Conservation (phyloP, 257 asterid species). For the Cruciata laevipes region DNA sequence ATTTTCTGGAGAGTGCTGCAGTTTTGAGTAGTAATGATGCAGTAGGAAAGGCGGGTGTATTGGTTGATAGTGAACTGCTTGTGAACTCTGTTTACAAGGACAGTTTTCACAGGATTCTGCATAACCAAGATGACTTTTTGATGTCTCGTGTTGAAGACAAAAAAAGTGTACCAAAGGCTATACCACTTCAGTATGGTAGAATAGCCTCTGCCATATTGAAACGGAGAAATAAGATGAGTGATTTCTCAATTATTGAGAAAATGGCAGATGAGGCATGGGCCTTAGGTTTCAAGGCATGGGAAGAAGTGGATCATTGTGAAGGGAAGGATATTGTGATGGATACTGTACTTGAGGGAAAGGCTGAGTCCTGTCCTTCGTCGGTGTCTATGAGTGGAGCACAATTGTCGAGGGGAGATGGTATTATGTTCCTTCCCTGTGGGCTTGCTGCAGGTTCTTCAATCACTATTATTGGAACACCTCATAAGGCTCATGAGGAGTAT, state of each 20-base stretch:
- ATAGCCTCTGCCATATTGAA: conserved; percentile 55
- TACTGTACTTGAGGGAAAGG: conserved; percentile 77
- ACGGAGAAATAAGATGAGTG: conserved; percentile 40
- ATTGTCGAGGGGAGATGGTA: conserved; percentile 38
- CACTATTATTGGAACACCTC: conserved; percentile 88
- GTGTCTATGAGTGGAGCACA: conserved; percentile 61
- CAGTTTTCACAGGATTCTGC: conserved; percentile 46
- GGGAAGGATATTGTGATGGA: conserved; percentile 56
- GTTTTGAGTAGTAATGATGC: conserved; percentile 32
- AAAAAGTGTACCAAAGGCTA: conserved; percentile 25
- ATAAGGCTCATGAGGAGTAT: conserved; percentile 75
- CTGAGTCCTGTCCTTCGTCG: conserved; percentile 94
- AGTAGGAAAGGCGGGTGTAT: conserved; percentile 33
- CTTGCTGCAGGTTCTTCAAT: conserved; percentile 96
- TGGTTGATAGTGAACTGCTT: conserved; percentile 27
- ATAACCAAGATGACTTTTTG: conserved; percentile 27
- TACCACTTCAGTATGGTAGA: conserved; percentile 61
- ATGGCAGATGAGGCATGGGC: conserved; percentile 93
- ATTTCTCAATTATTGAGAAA: conserved; percentile 53
- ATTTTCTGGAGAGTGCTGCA: conserved; percentile 53
- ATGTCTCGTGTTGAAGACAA: conserved; percentile 30
- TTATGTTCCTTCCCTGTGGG: conserved; percentile 93
- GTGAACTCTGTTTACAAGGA: conserved; percentile 32
- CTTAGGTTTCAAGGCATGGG: conserved; percentile 85
- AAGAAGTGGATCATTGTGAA: conserved; percentile 60